These are phyloP conservation scores for Ganoderma lucidum DNA, from an alignment of 1,284 basidiomycete genomes.

Conservation along the genomic window DNA sequence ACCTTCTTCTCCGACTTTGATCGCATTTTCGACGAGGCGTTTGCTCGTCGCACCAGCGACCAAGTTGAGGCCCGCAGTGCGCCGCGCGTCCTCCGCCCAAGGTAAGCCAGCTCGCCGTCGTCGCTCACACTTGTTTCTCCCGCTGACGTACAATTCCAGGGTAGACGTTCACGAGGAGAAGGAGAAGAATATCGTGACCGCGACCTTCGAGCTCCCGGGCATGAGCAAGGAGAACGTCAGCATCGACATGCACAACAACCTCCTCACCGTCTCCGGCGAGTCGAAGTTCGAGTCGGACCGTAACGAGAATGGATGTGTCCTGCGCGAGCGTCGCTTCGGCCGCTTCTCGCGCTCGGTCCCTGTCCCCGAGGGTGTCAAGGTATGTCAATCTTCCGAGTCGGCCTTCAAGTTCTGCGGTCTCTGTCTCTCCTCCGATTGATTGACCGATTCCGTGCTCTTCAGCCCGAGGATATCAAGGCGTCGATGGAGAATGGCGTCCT, in stretches of 20 bases:
- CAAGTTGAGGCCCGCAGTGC: conserved; percentile 23
- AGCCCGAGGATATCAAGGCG: conserved; percentile 50
- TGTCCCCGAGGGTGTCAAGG: conserved; percentile 55
- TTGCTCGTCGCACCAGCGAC: conserved; percentile 37
- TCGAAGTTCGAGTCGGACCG: conserved; percentile 39
- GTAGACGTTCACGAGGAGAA: conserved; percentile 56
- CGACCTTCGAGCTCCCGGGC: conserved; percentile 60
- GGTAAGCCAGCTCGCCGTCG: conserved; percentile 3
- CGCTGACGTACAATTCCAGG: neutral
- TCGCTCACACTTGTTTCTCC: neutral
- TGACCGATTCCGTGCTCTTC: conserved; percentile 1
- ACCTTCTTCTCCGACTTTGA: neutral
- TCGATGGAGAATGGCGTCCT: conserved; percentile 52
- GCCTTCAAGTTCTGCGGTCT: neutral
- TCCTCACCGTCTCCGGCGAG: conserved; percentile 54
- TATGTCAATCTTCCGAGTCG: conserved; percentile 5
- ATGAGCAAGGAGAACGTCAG: conserved; percentile 51
- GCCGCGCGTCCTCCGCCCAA: conserved; percentile 28
- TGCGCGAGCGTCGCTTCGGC: conserved; percentile 55
- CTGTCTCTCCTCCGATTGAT: neutral
- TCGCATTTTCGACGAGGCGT: conserved; percentile 49
- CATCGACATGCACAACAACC: conserved; percentile 53
- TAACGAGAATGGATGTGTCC: conserved; percentile 50
- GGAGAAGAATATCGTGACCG: conserved; percentile 51
- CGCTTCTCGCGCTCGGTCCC: conserved; percentile 52